Evolutionary conservation across 106 monocot genomes (phyloP), one percentile per base, ranked within the genome.

Genomic region (Dendrobium huoshanense): DNA sequence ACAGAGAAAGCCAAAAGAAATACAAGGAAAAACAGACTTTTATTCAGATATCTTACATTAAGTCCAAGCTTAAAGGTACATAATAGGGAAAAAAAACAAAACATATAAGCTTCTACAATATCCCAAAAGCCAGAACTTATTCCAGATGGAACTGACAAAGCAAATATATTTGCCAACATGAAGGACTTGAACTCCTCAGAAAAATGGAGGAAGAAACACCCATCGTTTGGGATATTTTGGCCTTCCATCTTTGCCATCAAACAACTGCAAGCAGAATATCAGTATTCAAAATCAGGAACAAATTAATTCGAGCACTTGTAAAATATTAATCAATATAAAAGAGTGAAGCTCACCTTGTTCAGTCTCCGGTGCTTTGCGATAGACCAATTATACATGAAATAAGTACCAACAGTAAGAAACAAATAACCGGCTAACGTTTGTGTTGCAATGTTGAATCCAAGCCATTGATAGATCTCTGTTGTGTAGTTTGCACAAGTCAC

Each of bases 401-500:
- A 27, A 78, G 92, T 70, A n/a, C 92, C 95, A 77, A 90, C 95
- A 11, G 86, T 81, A 45, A 93, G 85, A 82, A 96, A 93, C n/a
- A 95, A 72, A 79, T 90, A 92, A 13, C 95, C 95, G 17, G 96
- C 91, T 31, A 90, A 79, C 0, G 96, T 96, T 80, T 92, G 93
- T 24, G 96, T 96, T 9, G 96, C 93, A 77, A 96, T 87, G 65
- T 92, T 94, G 83, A 96, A 96, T 9, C 91, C 91, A 41, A 96
- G 49, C 96, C 93, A 96, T 78, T 96, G 96, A 81, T 93, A 96
- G 76, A 96, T 96, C 88, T 93, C 93, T 15, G 95, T 95, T 7
- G 92, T 90, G 85, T 95, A 90, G 76, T 95, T 92, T 19, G 90
- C 90, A 80, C 95, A 95, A 41, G 92, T 92, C 79, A 92, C 95